Base-by-base conservation (phyloP, 2,329 filamentous ascomycete genomes). In the Graphilbum sp. region DNA sequence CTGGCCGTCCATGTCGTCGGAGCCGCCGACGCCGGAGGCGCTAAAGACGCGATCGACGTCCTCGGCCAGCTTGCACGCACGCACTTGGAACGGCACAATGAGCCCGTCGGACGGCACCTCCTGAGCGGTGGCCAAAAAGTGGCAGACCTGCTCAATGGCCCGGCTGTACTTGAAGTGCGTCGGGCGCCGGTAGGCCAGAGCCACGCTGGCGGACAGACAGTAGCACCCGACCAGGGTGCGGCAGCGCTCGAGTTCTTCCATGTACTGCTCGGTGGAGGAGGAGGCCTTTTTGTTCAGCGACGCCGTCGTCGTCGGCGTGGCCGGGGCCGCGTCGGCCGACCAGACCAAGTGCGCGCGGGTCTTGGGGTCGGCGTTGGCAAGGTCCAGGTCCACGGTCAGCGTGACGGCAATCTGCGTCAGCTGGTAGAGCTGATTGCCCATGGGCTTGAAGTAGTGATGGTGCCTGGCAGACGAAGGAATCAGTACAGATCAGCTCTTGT, bases 401-500 rank as follows among this genome's bases (percentile, higher is more conserved):
- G 41, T 39, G 9, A 44, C 45, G 20, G 46, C 46, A 1, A 46
- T 43, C 34, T 48, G 46, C 4, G 45, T 45, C 7, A 49, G 37
- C 37, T 47, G 47, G 32, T 48, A 49, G 23, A 49, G 35, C 36
- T 48, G 45, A 16, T 31, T 43, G 37, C 34, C 41, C 17, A 35
- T 40, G 2, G 45, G 41, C n/a, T 36, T 42, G 38, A 43, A 43
- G 12, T 43, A 45, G 3, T 37, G 41, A 15, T 48, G 44, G 18
- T 49, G 42, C 46, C 45, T 49, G 12, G 4, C 13, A n/a, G n/a
- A n/a, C n/a, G n/a, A n/a, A n/a, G n/a, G n/a, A n/a, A n/a, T n/a
- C n/a, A n/a, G n/a, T n/a, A n/a, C n/a, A n/a, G n/a, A n/a, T n/a
- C n/a, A n/a, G n/a, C n/a, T n/a, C n/a, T n/a, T n/a, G n/a, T n/a